phyloP scores from a whole-genome alignment of 306 rosid genomes.

The Canavalia gladiata region DNA sequence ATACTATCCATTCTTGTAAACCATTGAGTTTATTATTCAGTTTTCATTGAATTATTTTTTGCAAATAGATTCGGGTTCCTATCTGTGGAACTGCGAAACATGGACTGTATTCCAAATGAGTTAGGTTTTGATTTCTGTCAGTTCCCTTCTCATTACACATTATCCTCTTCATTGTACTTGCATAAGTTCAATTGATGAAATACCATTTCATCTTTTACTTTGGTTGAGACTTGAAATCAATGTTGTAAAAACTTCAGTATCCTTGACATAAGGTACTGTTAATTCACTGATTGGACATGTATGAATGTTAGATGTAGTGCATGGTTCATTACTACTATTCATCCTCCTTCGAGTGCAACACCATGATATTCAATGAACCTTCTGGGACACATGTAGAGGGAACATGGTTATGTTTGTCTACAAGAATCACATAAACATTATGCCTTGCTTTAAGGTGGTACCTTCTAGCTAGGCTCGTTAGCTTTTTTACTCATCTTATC shows the following conservation, averaged over 20 bases:
- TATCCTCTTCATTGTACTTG: conserved; percentile 1
- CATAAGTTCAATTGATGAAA: conserved; percentile 13
- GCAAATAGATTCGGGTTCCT: conserved; percentile 38
- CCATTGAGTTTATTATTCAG: conserved; percentile 31
- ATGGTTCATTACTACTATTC: neutral
- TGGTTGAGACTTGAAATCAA: neutral
- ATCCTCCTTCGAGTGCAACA: neutral
- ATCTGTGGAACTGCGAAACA: conserved; percentile 33
- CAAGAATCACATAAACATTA: neutral
- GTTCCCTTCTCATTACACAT: conserved; percentile 25
- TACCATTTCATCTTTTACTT: neutral
- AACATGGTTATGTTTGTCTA: neutral
- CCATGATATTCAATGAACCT: neutral
- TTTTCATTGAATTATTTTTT: conserved; percentile 42
- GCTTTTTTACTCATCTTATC: neutral
- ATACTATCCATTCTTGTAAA: conserved; percentile 47
- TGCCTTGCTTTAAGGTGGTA: neutral
- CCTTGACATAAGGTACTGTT: too few species aligned
- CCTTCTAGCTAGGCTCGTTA: neutral
- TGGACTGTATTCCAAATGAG: conserved; percentile 14
- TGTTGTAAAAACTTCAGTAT: neutral
- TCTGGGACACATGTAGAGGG: neutral
- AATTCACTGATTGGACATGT: neutral
- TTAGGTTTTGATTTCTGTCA: neutral
- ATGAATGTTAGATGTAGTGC: neutral